Conservation (phyloP, 2,329 filamentous ascomycete genomes). For the Colletotrichum lindemuthianum region DNA sequence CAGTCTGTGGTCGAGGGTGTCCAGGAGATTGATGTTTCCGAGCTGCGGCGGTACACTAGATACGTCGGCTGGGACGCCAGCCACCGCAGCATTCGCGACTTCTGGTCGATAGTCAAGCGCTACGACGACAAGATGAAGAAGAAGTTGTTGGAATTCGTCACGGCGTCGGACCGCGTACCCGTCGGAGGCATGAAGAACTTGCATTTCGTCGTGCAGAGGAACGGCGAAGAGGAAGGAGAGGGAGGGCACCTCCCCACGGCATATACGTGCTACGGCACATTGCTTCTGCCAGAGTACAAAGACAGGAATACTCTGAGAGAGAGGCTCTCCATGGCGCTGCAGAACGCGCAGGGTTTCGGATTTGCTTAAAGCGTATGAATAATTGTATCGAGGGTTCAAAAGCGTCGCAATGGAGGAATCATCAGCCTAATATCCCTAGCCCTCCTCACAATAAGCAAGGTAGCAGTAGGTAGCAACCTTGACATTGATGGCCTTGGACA, state of each 20-base stretch:
- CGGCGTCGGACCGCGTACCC: slow-evolving; percentile 88
- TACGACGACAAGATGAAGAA: slow-evolving; percentile 77
- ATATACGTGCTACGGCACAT: slow-evolving; percentile 91
- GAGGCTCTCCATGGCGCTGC: slow-evolving; percentile 84
- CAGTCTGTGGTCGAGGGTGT: slow-evolving; percentile 85
- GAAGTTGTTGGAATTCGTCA: slow-evolving; percentile 91
- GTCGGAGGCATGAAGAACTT: slow-evolving; percentile 86
- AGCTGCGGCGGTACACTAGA: slow-evolving; percentile 75
- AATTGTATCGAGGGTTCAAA: not conserved
- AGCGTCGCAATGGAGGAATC: not conserved
- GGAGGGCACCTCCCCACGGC: slow-evolving; percentile 79
- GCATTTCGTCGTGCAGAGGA: slow-evolving; percentile 84
- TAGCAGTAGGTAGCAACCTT: no score
- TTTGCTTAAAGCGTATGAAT: slow-evolving; percentile 65
- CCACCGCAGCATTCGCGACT: slow-evolving; percentile 77
- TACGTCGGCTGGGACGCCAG: slow-evolving; percentile 84
- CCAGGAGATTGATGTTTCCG: slow-evolving; percentile 80
- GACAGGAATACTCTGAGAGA: slow-evolving; percentile 74
- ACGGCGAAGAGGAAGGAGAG: slow-evolving; percentile 69
- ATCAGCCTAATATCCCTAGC: not conserved
- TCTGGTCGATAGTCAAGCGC: slow-evolving; percentile 82
- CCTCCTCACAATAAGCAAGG: no score
- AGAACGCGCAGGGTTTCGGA: slow-evolving; percentile 91
- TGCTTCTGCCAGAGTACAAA: slow-evolving; percentile 86
- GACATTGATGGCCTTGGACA: no score